Evolutionary conservation across 1,284 basidiomycete genomes (phyloP).

Genomic region (Omphalotus olearius): DNA sequence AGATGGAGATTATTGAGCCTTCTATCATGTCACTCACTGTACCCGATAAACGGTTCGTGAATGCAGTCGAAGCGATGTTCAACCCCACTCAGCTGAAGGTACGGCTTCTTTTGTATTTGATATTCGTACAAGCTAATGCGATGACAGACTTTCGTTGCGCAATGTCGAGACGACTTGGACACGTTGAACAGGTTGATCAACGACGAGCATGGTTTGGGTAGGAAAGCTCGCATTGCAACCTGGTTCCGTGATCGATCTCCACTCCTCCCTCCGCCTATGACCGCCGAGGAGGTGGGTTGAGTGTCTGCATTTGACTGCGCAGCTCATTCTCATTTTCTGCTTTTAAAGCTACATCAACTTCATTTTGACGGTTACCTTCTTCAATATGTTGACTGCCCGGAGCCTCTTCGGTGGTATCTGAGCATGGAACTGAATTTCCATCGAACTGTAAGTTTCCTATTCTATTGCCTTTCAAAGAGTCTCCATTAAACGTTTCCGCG

Average conservation of each 20-base stretch:
- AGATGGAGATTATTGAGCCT: constrained; percentile 84
- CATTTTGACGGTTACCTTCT: constrained; percentile 85
- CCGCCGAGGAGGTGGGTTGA: constrained; percentile 45
- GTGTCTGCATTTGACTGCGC: constrained; percentile 6
- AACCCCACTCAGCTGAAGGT: constrained; percentile 60
- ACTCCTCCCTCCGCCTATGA: constrained; percentile 49
- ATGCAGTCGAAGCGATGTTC: constrained; percentile 79
- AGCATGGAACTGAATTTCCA: constrained; percentile 60
- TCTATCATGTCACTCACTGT: constrained; percentile 72
- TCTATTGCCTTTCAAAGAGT: constrained; percentile 1
- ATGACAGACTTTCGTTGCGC: constrained; percentile 90
- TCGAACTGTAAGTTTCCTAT: constrained; percentile 48
- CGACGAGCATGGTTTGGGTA: constrained; percentile 54
- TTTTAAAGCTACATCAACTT: constrained; percentile 48
- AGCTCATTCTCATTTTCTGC: background rate
- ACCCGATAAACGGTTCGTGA: constrained; percentile 57
- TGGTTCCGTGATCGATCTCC: constrained; percentile 53
- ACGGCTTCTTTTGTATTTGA: constrained; percentile 13
- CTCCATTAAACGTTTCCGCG: background rate
- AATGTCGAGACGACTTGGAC: constrained; percentile 82
- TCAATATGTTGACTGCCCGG: constrained; percentile 69
- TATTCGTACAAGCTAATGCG: background rate
- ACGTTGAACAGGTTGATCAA: constrained; percentile 64
- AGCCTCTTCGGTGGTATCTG: constrained; percentile 63
- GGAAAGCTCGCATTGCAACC: constrained; percentile 51